A percentile compares a stretch with the other conserved stretches of the same genome.
phyloP scores from a whole-genome alignment of 352 stramenopile genomes.

The Pythium graminicola region DNA sequence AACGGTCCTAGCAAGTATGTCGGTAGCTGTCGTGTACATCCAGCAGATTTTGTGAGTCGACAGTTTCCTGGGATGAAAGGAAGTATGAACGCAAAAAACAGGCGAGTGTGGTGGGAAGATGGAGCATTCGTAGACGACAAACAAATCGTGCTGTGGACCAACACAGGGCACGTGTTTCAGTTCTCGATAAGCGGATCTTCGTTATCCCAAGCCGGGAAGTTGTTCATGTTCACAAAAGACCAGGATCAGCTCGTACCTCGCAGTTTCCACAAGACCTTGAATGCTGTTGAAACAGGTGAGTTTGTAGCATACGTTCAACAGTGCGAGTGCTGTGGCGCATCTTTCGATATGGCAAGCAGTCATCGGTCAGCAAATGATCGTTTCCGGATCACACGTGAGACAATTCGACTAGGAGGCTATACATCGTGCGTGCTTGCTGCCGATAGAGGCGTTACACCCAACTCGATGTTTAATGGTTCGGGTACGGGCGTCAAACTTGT shows the following conservation, averaged over 20 bases:
- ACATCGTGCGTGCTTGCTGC: slow-evolving; percentile 36
- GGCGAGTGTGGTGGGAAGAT: slow-evolving; percentile 40
- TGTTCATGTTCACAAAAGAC: slow-evolving; percentile 82
- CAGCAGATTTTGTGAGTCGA: slow-evolving; percentile 23
- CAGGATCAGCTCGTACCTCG: slow-evolving; percentile 75
- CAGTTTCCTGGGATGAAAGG: not conserved
- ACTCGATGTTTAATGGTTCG: slow-evolving; percentile 5
- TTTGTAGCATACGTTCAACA: slow-evolving; percentile 48
- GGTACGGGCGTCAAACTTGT: slow-evolving; percentile 32
- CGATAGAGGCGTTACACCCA: not conserved
- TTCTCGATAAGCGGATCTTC: slow-evolving; percentile 35
- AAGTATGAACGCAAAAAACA: not conserved
- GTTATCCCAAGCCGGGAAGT: slow-evolving; percentile 31
- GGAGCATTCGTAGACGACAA: slow-evolving; percentile 60
- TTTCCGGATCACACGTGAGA: not conserved
- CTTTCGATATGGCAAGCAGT: not conserved
- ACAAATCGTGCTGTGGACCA: slow-evolving; percentile 63
- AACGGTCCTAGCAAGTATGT: slow-evolving; percentile 30
- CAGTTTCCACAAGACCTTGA: slow-evolving; percentile 57
- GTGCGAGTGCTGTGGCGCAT: slow-evolving; percentile 44
- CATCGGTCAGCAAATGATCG: slow-evolving; percentile 1
- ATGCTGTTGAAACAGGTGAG: slow-evolving; percentile 42
- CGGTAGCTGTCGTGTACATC: slow-evolving; percentile 49
- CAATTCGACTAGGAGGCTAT: slow-evolving; percentile 27
- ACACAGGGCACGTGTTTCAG: slow-evolving; percentile 52